These are phyloP conservation scores for Lactarius psammicola DNA, from an alignment of 768 basidiomycete genomes.

Conservation along the genomic window DNA sequence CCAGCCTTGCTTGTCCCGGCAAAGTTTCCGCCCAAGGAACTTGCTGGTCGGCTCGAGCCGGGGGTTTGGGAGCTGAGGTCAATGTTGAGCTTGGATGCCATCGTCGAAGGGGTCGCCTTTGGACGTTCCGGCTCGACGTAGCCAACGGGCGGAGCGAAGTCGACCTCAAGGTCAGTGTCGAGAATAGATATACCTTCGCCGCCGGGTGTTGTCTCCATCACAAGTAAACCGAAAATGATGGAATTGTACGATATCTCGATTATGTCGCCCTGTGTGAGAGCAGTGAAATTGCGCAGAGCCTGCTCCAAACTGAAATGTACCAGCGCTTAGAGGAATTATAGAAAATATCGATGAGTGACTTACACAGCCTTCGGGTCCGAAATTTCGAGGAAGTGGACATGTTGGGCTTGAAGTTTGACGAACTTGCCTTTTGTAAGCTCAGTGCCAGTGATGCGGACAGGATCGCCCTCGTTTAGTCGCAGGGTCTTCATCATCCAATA, in stretches of 20 bases:
- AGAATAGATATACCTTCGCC: constrained; percentile 85
- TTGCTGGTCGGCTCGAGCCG: constrained; percentile 78
- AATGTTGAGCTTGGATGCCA: constrained; percentile 97
- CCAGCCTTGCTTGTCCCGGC: constrained; percentile 49
- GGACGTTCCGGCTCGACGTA: constrained; percentile 93
- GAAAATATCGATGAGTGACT: constrained; percentile 36
- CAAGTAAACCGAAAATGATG: constrained; percentile 90
- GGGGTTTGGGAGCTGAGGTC: constrained; percentile 85
- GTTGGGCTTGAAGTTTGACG: constrained; percentile 96
- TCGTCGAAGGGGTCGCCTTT: constrained; percentile 79
- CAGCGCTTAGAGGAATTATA: neutral
- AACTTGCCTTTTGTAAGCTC: constrained; percentile 90
- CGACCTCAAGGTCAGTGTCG: constrained; percentile 97
- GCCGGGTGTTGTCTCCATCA: constrained; percentile 90
- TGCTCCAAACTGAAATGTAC: constrained; percentile 73
- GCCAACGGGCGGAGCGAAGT: constrained; percentile 89
- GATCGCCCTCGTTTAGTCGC: constrained; percentile 89
- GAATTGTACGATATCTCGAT: constrained; percentile 98
- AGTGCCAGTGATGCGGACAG: constrained; percentile 87
- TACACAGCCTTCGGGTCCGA: constrained; percentile 98
- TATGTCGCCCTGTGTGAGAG: constrained; percentile 91
- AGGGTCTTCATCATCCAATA: constrained; percentile 99
- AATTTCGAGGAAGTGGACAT: constrained; percentile 92
- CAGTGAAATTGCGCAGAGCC: constrained; percentile 89
- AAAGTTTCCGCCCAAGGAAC: constrained; percentile 69